phyloP scores from a whole-genome alignment of 306 rosid species.

The Boehmeria nivea region DNA sequence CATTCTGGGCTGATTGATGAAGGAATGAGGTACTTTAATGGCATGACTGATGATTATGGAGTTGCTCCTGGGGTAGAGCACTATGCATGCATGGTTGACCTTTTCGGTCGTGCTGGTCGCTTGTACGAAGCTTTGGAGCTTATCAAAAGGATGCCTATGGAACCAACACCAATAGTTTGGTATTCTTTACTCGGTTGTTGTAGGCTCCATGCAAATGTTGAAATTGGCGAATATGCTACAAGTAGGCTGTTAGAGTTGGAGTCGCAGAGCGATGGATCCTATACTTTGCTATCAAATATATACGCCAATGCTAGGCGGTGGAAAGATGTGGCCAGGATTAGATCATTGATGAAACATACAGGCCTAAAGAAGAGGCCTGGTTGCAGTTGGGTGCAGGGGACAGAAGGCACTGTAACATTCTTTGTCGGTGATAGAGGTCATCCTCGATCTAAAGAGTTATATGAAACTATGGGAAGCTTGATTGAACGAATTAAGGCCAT shows the following conservation, averaged over 20 bases:
- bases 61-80: slow-evolving; percentile 69
- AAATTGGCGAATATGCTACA: slow-evolving; percentile 76
- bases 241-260: slow-evolving; percentile 40
- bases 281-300: slow-evolving; percentile 78
- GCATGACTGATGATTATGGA: slow-evolving; percentile 52
- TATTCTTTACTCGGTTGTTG: slow-evolving; percentile 72
- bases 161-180: slow-evolving; percentile 72
- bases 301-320: slow-evolving; percentile 75
- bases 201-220: slow-evolving; percentile 59
- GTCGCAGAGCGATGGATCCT: slow-evolving; percentile 64
- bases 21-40: slow-evolving; percentile 55
- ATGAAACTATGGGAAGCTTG: slow-evolving; percentile 46
- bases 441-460: slow-evolving; percentile 50
- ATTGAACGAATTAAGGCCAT: slow-evolving; percentile 61
- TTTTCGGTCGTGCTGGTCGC: slow-evolving; percentile 74
- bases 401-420: slow-evolving; percentile 52
- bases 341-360: slow-evolving; percentile 57
- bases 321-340: slow-evolving; percentile 76
- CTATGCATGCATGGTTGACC: slow-evolving; percentile 88
- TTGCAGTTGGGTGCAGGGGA: slow-evolving; percentile 86
- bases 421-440: slow-evolving; percentile 77
- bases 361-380: slow-evolving; percentile 78
- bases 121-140: slow-evolving; percentile 55
- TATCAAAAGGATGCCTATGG: slow-evolving; percentile 60
- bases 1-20: slow-evolving; percentile 74